phyloP scores from a whole-genome alignment of 495 filamentous ascomycete genomes.

The Copromyces sp. region DNA sequence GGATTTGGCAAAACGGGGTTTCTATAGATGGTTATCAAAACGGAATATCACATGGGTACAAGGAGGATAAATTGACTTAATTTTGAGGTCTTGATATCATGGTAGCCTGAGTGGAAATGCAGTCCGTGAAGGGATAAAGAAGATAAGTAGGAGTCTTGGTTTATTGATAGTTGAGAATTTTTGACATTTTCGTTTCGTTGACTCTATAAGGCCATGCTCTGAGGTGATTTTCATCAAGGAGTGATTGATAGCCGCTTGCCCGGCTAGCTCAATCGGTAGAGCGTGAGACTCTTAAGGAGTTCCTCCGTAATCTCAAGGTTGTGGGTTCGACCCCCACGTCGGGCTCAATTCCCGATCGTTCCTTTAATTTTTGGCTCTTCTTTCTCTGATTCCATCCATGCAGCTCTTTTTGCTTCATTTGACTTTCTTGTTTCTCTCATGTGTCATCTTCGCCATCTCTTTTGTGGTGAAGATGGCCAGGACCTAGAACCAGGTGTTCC shows the following conservation, averaged over 20 bases:
- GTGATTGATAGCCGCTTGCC: conserved; percentile 1
- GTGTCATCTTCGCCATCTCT: not conserved
- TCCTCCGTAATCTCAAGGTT: not conserved
- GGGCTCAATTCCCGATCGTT: not conserved
- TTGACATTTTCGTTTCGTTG: not conserved
- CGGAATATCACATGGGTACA: not conserved
- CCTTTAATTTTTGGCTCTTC: not conserved
- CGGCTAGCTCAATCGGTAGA: conserved; percentile 61
- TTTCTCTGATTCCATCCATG: not conserved
- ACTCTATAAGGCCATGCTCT: not conserved
- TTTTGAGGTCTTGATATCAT: not conserved
- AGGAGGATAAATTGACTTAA: not conserved
- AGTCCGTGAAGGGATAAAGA: not conserved
- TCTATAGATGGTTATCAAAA: not conserved
- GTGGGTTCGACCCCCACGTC: not conserved
- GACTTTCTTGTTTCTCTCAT: not conserved
- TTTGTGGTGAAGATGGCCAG: no score
- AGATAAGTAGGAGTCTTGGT: not conserved
- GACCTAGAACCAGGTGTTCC: not conserved
- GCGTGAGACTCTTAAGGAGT: conserved; percentile 58
- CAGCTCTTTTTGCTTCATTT: no score
- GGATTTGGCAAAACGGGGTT: not conserved
- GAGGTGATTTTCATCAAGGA: not conserved
- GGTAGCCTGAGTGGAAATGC: not conserved
- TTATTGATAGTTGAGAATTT: not conserved